These are phyloP conservation scores for Termitomyces sp. DNA, from an alignment of 768 basidiomycete genomes.

Conservation along the genomic window DNA sequence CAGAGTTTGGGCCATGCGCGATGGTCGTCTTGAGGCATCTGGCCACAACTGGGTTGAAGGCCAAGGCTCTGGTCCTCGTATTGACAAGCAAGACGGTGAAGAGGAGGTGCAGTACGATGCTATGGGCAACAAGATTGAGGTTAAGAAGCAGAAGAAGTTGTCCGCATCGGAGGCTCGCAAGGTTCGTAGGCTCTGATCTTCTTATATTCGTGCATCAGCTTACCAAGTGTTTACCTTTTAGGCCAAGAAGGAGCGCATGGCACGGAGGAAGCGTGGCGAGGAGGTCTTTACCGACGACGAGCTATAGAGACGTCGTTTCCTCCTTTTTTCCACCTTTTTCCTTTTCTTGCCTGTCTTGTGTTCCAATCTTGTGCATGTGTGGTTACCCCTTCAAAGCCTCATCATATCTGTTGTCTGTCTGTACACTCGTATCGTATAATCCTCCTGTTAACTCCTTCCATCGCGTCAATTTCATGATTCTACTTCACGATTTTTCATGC, in stretches of 20 bases:
- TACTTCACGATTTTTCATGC: not conserved
- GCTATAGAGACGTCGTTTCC: slow-evolving; percentile 29
- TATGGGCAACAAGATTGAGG: slow-evolving; percentile 95
- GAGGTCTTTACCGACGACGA: slow-evolving; percentile 62
- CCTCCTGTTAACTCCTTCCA: slow-evolving; percentile 6
- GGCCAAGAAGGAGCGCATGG: slow-evolving; percentile 95
- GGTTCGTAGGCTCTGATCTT: slow-evolving; percentile 23
- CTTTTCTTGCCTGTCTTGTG: slow-evolving; percentile 3
- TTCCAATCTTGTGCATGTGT: slow-evolving; percentile 10
- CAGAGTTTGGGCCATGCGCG: slow-evolving; percentile 97
- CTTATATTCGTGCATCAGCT: not conserved
- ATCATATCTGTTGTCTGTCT: slow-evolving; percentile 9
- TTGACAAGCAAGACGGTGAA: slow-evolving; percentile 90
- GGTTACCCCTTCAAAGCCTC: slow-evolving; percentile 4
- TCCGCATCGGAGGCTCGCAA: slow-evolving; percentile 82
- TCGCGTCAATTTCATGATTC: slow-evolving; percentile 10
- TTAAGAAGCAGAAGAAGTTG: slow-evolving; percentile 82
- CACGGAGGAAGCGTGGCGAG: slow-evolving; percentile 82
- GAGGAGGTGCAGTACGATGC: slow-evolving; percentile 93
- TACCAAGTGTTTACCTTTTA: slow-evolving; percentile 10
- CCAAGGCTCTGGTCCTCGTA: slow-evolving; percentile 90
- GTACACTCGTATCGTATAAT: slow-evolving; percentile 13
- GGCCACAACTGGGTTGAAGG: slow-evolving; percentile 99
- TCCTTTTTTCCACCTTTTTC: slow-evolving; percentile 1
- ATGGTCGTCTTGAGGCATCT: slow-evolving; percentile 93